Evolutionary conservation across 805 yeast species (phyloP), one percentile per base, ranked within the genome.

Genomic region (Nakazawaea wickerhamii): DNA sequence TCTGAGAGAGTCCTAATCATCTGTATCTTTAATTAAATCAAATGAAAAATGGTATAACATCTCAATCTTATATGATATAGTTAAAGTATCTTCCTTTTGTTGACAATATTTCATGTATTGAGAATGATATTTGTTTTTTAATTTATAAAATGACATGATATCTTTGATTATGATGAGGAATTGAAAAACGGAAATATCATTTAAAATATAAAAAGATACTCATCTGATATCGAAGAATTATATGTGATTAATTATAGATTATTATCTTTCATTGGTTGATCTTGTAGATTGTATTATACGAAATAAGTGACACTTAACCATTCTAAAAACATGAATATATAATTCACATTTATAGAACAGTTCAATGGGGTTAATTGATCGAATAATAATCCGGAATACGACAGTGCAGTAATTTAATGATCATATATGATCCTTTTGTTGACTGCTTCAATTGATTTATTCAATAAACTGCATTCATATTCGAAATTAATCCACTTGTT

Each of bases 1-100:
- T 7, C 32, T 21, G 41, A 27, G 32, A 39, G 33, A 32, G 37
- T 23, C 43, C 43, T 39, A 39, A 37, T 39, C 37, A 21, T 33
- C 17, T 20, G 31, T 28, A 10, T 28, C n/a, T 2, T 9, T 25
- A 13, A 20, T 33, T n/a, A 11, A 18, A 18, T 33, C 11, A 9
- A 18, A 19, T 11, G n/a, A 30, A 30, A 30, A 30, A 2, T 30
- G 3, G 4, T 9, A 30, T 9, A 30, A 30, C 18, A 30, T 15
- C 9, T 3, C 18, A 11, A n/a, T n/a, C n/a, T n/a, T n/a, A n/a
- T n/a, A n/a, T n/a, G n/a, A n/a, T n/a, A n/a, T n/a, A n/a, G n/a
- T n/a, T n/a, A n/a, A n/a, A n/a, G n/a, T n/a, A n/a, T n/a, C n/a
- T n/a, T 15, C 42, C 43, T 32, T 39, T 32, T 39, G 43, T 20